Conservation (phyloP, 2,329 filamentous ascomycete genomes). For the Plenodomus biglobosus region DNA sequence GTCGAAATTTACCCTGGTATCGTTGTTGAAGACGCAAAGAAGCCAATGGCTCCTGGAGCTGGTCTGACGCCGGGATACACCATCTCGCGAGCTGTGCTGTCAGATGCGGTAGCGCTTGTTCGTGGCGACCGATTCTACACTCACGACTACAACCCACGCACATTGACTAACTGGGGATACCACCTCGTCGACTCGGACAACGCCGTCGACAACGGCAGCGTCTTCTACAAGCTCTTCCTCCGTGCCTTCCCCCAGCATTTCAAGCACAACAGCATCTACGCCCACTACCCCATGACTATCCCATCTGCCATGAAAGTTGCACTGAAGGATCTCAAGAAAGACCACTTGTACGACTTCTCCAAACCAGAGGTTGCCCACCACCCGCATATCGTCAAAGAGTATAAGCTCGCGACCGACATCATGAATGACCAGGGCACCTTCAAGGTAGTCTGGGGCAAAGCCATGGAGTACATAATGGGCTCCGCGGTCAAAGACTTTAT, state of each 20-base stretch:
- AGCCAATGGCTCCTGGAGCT: slow-evolving; percentile 67
- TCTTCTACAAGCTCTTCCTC: slow-evolving; percentile 82
- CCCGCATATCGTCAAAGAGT: slow-evolving; percentile 58
- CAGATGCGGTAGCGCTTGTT: slow-evolving; percentile 76
- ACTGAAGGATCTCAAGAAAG: slow-evolving; percentile 66
- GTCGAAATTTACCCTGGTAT: slow-evolving; percentile 81
- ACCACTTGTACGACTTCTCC: slow-evolving; percentile 69
- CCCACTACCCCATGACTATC: slow-evolving; percentile 73
- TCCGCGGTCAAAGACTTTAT: slow-evolving; percentile 58
- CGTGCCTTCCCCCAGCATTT: slow-evolving; percentile 81
- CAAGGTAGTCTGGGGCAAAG: slow-evolving; percentile 65
- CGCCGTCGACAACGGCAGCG: slow-evolving; percentile 75
- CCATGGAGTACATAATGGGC: slow-evolving; percentile 65
- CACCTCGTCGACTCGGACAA: slow-evolving; percentile 72
- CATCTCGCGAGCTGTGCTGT: slow-evolving; percentile 73
- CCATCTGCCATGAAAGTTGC: slow-evolving; percentile 73
- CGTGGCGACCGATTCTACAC: slow-evolving; percentile 80
- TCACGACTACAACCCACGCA: slow-evolving; percentile 67
- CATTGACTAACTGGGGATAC: slow-evolving; percentile 83
- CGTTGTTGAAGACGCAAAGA: slow-evolving; percentile 73
- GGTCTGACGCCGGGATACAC: slow-evolving; percentile 77
- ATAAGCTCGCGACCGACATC: slow-evolving; percentile 64
- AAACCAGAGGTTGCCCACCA: slow-evolving; percentile 56
- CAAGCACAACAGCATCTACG: slow-evolving; percentile 75
- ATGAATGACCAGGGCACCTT: slow-evolving; percentile 64